Percentiles rank a stretch among this genome's conserved stretches.
Evolutionary conservation across 768 basidiomycete species (phyloP).

Genomic region (Trametes villosa): DNA sequence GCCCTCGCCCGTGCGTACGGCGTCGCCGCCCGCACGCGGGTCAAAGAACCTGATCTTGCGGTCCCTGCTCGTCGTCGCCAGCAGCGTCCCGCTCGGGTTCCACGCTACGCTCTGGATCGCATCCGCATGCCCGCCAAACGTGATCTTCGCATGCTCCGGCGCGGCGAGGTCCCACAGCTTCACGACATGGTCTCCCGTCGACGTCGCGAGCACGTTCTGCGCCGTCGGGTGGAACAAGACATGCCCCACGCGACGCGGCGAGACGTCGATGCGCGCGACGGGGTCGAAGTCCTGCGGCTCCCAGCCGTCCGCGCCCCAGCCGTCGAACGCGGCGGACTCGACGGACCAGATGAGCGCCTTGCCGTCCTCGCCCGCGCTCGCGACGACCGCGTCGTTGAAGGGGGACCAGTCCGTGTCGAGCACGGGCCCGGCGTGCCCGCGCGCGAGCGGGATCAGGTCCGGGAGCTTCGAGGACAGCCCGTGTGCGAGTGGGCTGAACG

Average conservation of each 20-base stretch:
- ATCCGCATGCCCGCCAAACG: slow-evolving; percentile 80
- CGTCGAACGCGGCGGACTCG: slow-evolving; percentile 66
- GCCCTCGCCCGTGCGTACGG: slow-evolving; percentile 82
- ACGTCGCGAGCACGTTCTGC: slow-evolving; percentile 79
- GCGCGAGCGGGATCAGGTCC: slow-evolving; percentile 89
- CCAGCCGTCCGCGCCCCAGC: slow-evolving; percentile 87
- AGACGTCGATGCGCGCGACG: slow-evolving; percentile 76
- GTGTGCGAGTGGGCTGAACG: slow-evolving; percentile 55
- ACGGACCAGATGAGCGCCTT: slow-evolving; percentile 94
- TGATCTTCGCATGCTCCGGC: slow-evolving; percentile 62
- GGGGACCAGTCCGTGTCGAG: slow-evolving; percentile 98
- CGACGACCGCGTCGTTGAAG: slow-evolving; percentile 89
- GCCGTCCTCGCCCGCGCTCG: slow-evolving; percentile 93
- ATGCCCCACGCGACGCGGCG: slow-evolving; percentile 90
- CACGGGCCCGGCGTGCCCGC: slow-evolving; percentile 81
- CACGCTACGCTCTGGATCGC: slow-evolving; percentile 87
- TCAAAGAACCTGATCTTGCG: slow-evolving; percentile 93
- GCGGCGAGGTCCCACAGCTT: slow-evolving; percentile 91
- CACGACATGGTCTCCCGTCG: slow-evolving; percentile 83
- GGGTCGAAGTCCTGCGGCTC: slow-evolving; percentile 84
- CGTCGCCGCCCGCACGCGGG: slow-evolving; percentile 78
- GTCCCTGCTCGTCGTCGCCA: slow-evolving; percentile 92
- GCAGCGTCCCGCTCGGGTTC: slow-evolving; percentile 75
- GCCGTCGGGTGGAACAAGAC: slow-evolving; percentile 94
- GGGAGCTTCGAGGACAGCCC: slow-evolving; percentile 80